Percentiles rank a stretch among this genome's conserved stretches.
phyloP scores from a whole-genome alignment of 2,329 filamentous ascomycete species.

The Hymenoscyphus occultus region DNA sequence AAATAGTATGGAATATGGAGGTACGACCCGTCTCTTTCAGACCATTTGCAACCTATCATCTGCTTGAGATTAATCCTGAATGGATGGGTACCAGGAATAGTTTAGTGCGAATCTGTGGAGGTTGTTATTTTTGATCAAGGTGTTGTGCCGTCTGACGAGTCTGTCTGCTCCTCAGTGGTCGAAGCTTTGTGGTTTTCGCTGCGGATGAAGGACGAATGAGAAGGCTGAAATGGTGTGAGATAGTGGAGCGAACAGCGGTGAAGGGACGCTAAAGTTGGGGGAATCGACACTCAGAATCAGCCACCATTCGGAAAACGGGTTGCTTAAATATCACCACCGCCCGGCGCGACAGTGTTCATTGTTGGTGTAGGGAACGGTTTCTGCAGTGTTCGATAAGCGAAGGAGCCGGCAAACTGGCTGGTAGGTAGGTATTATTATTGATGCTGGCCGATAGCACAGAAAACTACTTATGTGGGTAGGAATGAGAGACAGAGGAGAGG shows the following conservation, averaged over 20 bases:
- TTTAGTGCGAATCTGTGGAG: background rate
- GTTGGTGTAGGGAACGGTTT: conserved; percentile 3
- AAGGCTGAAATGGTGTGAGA: conserved; percentile 10
- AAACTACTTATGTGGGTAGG: background rate
- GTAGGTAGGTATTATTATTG: background rate
- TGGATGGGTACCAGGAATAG: background rate
- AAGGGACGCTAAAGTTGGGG: conserved; percentile 24
- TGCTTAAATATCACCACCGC: conserved; percentile 9
- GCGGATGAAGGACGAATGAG: conserved; percentile 5
- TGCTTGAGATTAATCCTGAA: background rate
- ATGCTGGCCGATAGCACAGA: background rate
- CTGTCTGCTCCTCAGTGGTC: conserved; percentile 4
- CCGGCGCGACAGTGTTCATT: conserved; percentile 3
- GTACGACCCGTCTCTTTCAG: background rate
- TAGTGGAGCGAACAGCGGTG: conserved; percentile 27
- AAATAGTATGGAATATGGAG: background rate
- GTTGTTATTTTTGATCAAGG: background rate
- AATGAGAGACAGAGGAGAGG: background rate
- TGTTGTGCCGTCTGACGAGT: conserved; percentile 11
- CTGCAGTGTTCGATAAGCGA: conserved; percentile 2
- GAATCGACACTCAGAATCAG: conserved; percentile 12
- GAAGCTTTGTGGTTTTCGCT: conserved; percentile 10
- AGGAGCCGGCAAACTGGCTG: conserved; percentile 2
- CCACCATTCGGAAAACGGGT: conserved; percentile 15
- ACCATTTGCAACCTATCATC: background rate